Evolutionary conservation across 139 green algal species (phyloP).

Genomic region (Tetraselmis striata): DNA sequence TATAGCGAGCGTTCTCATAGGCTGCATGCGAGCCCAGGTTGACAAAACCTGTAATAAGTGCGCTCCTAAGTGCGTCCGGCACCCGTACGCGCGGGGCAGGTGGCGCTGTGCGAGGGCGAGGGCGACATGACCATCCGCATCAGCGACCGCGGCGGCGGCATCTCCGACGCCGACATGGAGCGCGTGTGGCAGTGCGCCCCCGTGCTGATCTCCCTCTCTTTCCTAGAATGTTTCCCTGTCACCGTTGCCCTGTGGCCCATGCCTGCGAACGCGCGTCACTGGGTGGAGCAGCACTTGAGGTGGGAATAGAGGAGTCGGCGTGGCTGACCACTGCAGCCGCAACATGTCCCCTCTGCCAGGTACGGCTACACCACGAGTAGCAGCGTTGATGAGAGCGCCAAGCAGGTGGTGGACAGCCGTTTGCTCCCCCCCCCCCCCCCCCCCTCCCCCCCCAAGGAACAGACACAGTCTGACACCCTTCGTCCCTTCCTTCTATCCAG

Average conservation of each 20-base stretch:
- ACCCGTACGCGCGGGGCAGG: too few species aligned
- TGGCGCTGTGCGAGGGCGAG: conserved; percentile 17
- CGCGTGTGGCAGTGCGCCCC: conserved; percentile 53
- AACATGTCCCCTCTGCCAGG: background rate
- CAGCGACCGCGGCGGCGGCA: conserved; percentile 74
- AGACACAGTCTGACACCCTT: too few species aligned
- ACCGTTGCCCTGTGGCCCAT: background rate
- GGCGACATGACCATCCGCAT: conserved; percentile 44
- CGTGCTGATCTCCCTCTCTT: background rate
- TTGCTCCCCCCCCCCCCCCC: too few species aligned
- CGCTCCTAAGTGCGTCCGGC: too few species aligned
- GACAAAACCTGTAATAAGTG: too few species aligned
- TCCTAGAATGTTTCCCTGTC: background rate
- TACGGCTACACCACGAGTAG: background rate
- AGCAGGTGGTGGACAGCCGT: background rate
- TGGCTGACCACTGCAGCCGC: too few species aligned
- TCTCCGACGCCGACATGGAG: conserved; percentile 34
- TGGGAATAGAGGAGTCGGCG: background rate
- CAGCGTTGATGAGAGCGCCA: background rate
- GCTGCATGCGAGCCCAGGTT: too few species aligned
- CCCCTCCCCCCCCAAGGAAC: too few species aligned
- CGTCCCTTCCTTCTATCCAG: too few species aligned
- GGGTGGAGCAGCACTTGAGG: too few species aligned
- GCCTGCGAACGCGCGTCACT: too few species aligned
- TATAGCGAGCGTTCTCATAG: too few species aligned